Evolutionary conservation across 2,329 filamentous ascomycete species (phyloP), one percentile per base, ranked within the genome.

Genomic region (Fusarium tanahbumbuense): DNA sequence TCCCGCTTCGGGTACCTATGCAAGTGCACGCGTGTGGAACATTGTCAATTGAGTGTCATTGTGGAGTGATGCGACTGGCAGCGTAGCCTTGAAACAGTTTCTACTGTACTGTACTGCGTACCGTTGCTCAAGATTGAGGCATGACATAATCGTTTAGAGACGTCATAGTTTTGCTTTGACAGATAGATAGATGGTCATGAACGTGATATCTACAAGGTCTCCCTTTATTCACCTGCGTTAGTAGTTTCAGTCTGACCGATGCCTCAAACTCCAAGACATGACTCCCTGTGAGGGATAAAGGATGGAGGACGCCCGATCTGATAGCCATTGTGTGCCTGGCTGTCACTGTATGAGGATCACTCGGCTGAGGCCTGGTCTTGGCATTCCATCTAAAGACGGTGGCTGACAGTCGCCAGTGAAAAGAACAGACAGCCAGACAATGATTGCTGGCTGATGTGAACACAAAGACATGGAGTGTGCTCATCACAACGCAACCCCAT

Each of bases 401-500:
- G 56, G 58, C 53, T 67, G 37, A 48, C 20, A 30, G 45, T 28
- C 34, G 37, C 34, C 46, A 23, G 37, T 30, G 32, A 46, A 25
- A 28, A 13, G 49, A 53, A 34, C 23, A 53, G 49, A 27, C 34
- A 41, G 30, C 23, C 32, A 53, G 25, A 41, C 22, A 50, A 41
- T 55, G 48, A 59, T 55, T 52, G 50, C 45, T 52, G 60, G 34
- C 22, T 66, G 56, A 41, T 53, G 64, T 64, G 60, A 59, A 55
- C 48, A 71, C 59, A 48, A 70, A 70, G 59, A 71, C 67, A 71
- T 56, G 41, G 58, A 56, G 47, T 59, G 57, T 64, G 57, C 61
- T 68, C 70, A 73, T 71, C 70, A 70, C 56, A 55, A 60, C 61
- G 50, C 49, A 68, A 68, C 56, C 34, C 37, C 60, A 71, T 69